These are phyloP conservation scores for Eucalyptus sideroxylon DNA, from an alignment of 345 rosid species.

Conservation along the genomic window DNA sequence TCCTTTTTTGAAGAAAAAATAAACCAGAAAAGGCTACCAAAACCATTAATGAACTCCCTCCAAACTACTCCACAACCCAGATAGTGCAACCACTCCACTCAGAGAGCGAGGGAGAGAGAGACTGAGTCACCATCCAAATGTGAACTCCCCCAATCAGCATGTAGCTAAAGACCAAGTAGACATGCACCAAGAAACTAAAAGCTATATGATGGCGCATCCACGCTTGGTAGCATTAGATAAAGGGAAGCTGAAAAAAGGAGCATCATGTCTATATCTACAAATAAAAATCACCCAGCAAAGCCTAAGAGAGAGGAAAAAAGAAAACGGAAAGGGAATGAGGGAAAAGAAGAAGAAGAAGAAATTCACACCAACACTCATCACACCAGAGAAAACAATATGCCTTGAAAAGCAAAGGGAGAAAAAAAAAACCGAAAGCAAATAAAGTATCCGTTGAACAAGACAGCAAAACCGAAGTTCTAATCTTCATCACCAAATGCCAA, in stretches of 20 bases:
- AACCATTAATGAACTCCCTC: constrained; percentile 17
- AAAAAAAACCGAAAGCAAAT: neutral
- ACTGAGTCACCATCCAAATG: neutral
- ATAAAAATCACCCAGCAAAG: neutral
- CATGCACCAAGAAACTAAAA: neutral
- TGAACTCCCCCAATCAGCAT: neutral
- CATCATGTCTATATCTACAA: neutral
- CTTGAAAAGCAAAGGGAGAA: neutral
- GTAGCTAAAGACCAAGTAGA: neutral
- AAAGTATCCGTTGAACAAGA: neutral
- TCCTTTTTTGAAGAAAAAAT: neutral
- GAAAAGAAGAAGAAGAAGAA: neutral
- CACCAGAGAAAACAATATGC: neutral
- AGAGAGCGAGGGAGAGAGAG: neutral
- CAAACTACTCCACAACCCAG: constrained; percentile 17
- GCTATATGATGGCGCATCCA: neutral
- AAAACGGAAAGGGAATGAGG: neutral
- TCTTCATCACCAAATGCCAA: neutral
- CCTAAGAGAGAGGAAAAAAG: neutral
- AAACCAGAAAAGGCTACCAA: constrained; percentile 13
- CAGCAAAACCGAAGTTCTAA: neutral
- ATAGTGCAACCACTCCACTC: constrained; percentile 13
- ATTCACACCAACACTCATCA: neutral
- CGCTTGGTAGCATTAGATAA: neutral
- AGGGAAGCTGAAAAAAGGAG: neutral